Percentiles rank a stretch among this genome's conserved stretches.
phyloP scores from a whole-genome alignment of 768 basidiomycete genomes.

The Amanita inopinata region DNA sequence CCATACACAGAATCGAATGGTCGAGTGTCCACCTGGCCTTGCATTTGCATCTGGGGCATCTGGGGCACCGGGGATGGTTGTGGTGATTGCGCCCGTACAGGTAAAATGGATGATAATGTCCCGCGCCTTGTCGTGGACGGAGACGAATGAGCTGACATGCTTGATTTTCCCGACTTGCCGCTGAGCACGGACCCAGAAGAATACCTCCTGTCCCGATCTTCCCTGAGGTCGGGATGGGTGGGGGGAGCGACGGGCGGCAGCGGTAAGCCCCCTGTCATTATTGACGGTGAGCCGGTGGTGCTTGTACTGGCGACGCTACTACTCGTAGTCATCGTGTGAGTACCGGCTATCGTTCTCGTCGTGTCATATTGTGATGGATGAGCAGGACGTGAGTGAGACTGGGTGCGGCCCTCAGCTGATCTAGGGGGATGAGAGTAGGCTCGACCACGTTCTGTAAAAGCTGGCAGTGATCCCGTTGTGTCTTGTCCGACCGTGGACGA shows the following conservation, averaged over 20 bases:
- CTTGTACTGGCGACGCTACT: constrained; percentile 9
- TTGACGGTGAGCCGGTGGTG: constrained; percentile 11
- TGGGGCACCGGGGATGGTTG: too few species aligned
- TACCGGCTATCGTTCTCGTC: background rate
- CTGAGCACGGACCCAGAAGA: background rate
- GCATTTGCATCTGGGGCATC: background rate
- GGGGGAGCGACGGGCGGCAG: constrained; percentile 26
- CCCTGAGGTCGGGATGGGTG: constrained; percentile 46
- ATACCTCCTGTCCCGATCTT: constrained; percentile 5
- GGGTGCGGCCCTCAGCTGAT: background rate
- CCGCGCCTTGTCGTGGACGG: constrained; percentile 4
- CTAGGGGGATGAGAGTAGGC: background rate
- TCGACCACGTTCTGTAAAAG: background rate
- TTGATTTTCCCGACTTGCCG: constrained; percentile 1
- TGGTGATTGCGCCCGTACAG: too few species aligned
- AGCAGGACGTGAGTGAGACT: constrained; percentile 4
- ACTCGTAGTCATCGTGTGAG: constrained; percentile 1
- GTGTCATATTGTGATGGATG: background rate
- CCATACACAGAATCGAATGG: constrained; percentile 7
- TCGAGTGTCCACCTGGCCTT: constrained; percentile 2
- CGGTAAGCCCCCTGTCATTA: constrained; percentile 12
- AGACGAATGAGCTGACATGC: background rate
- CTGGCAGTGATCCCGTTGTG: too few species aligned
- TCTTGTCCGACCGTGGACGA: too few species aligned
- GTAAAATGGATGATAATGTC: too few species aligned